Evolutionary conservation across 176 grass and related monocot genomes (phyloP).

Genomic region (Lolium rigidum): DNA sequence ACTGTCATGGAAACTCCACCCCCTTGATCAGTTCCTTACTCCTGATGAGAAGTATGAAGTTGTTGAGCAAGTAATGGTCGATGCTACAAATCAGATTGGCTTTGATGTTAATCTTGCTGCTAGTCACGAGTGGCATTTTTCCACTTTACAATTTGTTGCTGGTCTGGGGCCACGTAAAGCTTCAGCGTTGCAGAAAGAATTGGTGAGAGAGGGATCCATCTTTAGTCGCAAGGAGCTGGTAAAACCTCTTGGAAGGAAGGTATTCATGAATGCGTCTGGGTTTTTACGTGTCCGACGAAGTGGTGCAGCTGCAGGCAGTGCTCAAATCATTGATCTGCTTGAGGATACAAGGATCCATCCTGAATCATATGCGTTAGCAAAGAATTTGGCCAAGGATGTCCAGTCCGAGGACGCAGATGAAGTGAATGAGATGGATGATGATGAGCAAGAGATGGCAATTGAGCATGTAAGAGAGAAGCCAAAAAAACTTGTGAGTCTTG

Average conservation of each 20-base stretch:
- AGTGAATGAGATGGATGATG: constrained; percentile 78
- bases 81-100: constrained; percentile 90
- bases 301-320: constrained; percentile 76
- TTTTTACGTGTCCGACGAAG: constrained; percentile 88
- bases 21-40: constrained; percentile 81
- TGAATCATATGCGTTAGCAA: constrained; percentile 88
- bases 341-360: constrained; percentile 99
- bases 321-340: constrained; percentile 86
- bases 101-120: constrained; percentile 95
- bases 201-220: constrained; percentile 85
- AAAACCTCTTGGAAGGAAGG: constrained; percentile 82
- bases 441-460: constrained; percentile 86
- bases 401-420: constrained; percentile 61
- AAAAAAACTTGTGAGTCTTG: constrained; percentile 31
- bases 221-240: constrained; percentile 88
- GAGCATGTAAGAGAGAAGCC: constrained; percentile 74
- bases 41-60: constrained; percentile 95
- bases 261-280: constrained; percentile 85
- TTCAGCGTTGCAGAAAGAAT: constrained; percentile 80
- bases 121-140: constrained; percentile 98
- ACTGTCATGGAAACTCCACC: constrained; percentile 95
- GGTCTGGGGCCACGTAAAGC: constrained; percentile 92
- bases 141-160: constrained; percentile 88
- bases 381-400: constrained; percentile 88
- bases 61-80: constrained; percentile 97